A percentile compares a stretch with the other conserved stretches of the same genome.
phyloP scores from a whole-genome alignment of 1,284 basidiomycete genomes.

The Violaceomyces palustris region DNA sequence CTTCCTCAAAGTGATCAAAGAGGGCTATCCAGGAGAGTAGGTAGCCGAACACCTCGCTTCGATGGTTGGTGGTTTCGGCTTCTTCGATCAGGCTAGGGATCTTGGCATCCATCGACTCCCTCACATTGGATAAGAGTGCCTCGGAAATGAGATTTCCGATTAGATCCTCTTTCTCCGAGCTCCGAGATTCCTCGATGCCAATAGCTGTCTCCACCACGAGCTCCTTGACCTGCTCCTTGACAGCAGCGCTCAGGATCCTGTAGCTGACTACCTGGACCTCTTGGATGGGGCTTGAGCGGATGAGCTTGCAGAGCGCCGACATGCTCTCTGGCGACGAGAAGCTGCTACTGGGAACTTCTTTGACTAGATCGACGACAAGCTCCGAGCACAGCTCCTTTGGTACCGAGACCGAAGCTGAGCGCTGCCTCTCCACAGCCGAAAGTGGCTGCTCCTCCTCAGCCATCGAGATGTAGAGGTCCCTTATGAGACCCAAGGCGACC shows the following conservation, averaged over 20 bases:
- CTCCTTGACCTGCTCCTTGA: conserved; percentile 33
- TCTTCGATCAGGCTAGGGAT: conserved; percentile 21
- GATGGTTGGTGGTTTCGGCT: too few species aligned
- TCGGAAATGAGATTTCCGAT: too few species aligned
- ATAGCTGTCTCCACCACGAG: conserved; percentile 40
- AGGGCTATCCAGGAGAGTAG: conserved; percentile 85
- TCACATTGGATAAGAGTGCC: conserved; percentile 14
- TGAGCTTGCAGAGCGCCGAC: conserved; percentile 11
- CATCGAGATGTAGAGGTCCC: conserved; percentile 60
- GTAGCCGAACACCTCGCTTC: too few species aligned
- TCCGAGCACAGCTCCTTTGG: conserved; percentile 22
- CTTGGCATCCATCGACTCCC: conserved; percentile 12
- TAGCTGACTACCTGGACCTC: conserved; percentile 37
- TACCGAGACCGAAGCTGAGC: conserved; percentile 1
- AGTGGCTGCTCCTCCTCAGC: neutral
- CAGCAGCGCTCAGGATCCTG: conserved; percentile 15
- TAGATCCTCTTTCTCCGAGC: conserved; percentile 6
- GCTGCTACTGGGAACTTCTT: conserved; percentile 12
- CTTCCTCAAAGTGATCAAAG: conserved; percentile 79
- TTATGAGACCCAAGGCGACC: conserved; percentile 60
- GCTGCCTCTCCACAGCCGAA: neutral
- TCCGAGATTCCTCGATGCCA: neutral
- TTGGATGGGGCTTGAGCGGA: conserved; percentile 18
- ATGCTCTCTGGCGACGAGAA: conserved; percentile 18
- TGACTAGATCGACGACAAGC: conserved; percentile 32